Evolutionary conservation across 2,329 filamentous ascomycete genomes (phyloP), one percentile per base, ranked within the genome.

Genomic region (Lojkania enalia): DNA sequence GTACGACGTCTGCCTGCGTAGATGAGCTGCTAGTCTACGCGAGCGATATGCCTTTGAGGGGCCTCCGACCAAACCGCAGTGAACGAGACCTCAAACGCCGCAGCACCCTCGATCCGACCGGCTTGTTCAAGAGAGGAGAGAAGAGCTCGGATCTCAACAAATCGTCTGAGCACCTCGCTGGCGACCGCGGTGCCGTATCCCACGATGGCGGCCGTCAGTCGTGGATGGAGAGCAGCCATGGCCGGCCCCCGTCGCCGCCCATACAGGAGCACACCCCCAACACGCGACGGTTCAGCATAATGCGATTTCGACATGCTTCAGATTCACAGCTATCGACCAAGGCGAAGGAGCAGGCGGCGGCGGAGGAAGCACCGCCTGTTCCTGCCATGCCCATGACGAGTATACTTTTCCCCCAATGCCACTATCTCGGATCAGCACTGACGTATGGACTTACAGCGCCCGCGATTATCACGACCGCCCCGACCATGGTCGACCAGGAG

Each of bases 291-390:
- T 84, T 85, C 67, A 84, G 78, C 61, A 70, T 95, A 70, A 76
- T 96, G 72, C 85, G 86, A 63, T 90, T 94, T 68, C 87, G 90
- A 61, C 91, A 96, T 79, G 91, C 90, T 50, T 96, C 91, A 6
- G 92, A 97, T 72, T 87, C 90, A 39, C 90, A 96, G 69, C 74
- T 97, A 49, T 90, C 89, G 9, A 76, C 84, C 20, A 82, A 83
- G 66, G 86, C 86, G 40, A 90, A 86, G 66, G 81, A 86, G 59
- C 85, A 90, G 44, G 75, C 76, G 75, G 64, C 80, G 73, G 71
- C 79, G 76, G 83, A 81, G 52, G 84, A 82, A 54, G 51, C 63
- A 25, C 74, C 74, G 49, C 72, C 74, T 6, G 62, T 77, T 35
- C 49, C 45, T 21, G 29, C 25, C 14, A 30, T 45, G 42, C 31